phyloP scores from a whole-genome alignment of 2,329 filamentous ascomycete genomes.

The Sarocladium brachiariae region DNA sequence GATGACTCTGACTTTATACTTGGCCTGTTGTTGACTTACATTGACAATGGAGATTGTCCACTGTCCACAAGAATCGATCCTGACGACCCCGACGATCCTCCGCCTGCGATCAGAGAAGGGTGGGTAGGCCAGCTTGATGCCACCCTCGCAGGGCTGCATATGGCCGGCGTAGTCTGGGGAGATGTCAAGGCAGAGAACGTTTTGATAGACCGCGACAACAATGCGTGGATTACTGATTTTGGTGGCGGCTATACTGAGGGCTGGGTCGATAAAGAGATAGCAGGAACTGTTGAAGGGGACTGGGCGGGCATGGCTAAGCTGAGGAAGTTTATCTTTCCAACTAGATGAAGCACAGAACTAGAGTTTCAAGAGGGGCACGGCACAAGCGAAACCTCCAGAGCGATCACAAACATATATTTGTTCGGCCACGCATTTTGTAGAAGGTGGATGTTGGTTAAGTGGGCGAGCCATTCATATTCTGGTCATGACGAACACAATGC shows the following conservation, averaged over 20 bases:
- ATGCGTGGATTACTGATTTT: slow-evolving; percentile 25
- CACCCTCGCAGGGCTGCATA: slow-evolving; percentile 15
- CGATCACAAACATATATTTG: no score
- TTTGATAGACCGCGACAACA: slow-evolving; percentile 20
- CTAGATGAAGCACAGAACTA: background rate
- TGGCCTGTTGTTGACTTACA: slow-evolving; percentile 14
- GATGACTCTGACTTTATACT: slow-evolving; percentile 6
- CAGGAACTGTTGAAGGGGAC: slow-evolving; percentile 13
- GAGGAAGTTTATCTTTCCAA: background rate
- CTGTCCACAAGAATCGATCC: background rate
- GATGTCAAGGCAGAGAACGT: slow-evolving; percentile 25
- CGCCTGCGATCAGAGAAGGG: background rate
- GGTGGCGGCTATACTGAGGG: slow-evolving; percentile 21
- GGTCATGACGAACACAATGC: no score
- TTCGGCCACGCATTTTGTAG: no score
- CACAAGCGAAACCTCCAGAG: no score
- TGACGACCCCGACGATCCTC: background rate
- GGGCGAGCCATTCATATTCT: no score
- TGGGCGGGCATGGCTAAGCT: background rate
- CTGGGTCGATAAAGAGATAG: slow-evolving; percentile 18
- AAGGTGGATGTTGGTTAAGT: no score
- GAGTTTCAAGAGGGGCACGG: no score
- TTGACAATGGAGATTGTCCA: background rate
- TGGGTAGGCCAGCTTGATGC: slow-evolving; percentile 16
- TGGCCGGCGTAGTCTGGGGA: slow-evolving; percentile 22